phyloP scores from a whole-genome alignment of 441 rosid species.

The Macaranga tanarius region DNA sequence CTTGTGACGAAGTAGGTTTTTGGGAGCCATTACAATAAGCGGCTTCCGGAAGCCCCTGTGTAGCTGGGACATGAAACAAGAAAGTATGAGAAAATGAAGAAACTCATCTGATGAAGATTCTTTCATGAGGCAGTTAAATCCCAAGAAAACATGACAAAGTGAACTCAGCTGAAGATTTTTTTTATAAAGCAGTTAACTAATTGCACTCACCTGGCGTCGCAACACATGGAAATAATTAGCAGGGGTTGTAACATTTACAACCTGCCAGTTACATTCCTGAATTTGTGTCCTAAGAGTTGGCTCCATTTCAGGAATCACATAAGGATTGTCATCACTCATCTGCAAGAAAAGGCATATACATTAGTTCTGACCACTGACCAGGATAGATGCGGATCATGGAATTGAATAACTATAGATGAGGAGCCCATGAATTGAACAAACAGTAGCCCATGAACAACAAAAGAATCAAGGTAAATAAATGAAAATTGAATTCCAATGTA shows the following conservation, averaged over 20 bases:
- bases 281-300: conserved; percentile 86
- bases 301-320: conserved; percentile 92
- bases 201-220: conserved; percentile 72
- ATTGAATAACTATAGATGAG: neutral
- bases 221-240: conserved; percentile 97
- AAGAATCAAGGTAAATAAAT: neutral
- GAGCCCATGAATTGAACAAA: neutral
- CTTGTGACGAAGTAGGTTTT: conserved; percentile 94
- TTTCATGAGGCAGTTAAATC: neutral
- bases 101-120: neutral
- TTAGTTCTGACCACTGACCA: neutral
- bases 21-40: conserved; percentile 86
- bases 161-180: conserved; percentile 8
- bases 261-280: conserved; percentile 98
- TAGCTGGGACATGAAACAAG: conserved; percentile 41
- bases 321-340: conserved; percentile 98
- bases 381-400: neutral
- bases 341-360: conserved; percentile 31
- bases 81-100: conserved; percentile 22
- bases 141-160: conserved; percentile 20
- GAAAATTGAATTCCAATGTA: neutral
- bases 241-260: conserved; percentile 97
- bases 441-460: neutral
- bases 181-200: conserved; percentile 1
- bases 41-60: conserved; percentile 98